Conservation (phyloP, 2,329 filamentous ascomycete species). For the Pezicula rhizophila region DNA sequence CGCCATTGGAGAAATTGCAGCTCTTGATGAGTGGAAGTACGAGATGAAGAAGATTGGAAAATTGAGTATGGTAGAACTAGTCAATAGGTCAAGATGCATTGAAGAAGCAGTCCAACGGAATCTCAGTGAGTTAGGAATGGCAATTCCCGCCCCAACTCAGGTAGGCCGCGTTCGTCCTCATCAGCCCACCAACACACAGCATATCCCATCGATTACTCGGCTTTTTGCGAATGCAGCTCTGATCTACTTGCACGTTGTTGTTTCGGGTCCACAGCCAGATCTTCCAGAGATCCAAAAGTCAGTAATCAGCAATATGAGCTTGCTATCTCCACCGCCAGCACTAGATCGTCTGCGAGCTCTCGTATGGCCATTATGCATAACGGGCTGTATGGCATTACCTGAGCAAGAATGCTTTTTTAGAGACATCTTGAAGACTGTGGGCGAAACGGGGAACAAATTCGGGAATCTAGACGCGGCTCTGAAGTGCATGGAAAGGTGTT, state of each 20-base stretch:
- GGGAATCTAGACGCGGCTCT: not conserved
- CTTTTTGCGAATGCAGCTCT: slow-evolving; percentile 2
- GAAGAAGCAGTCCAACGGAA: slow-evolving; percentile 12
- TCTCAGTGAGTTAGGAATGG: not conserved
- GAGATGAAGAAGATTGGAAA: slow-evolving; percentile 34
- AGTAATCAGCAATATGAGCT: not conserved
- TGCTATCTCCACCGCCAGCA: too few relatives aligned
- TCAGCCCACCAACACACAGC: not conserved
- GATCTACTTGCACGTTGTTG: slow-evolving; percentile 3
- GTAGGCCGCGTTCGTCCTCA: not conserved
- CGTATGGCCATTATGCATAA: not conserved
- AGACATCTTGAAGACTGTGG: not conserved
- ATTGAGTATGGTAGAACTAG: slow-evolving; percentile 37
- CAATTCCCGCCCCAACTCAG: not conserved
- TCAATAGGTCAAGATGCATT: slow-evolving; percentile 36
- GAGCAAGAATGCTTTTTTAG: not conserved
- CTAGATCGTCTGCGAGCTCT: not conserved
- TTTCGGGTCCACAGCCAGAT: slow-evolving; percentile 1
- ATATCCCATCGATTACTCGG: not conserved
- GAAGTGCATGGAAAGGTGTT: not conserved
- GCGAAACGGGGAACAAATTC: not conserved
- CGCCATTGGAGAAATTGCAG: slow-evolving; percentile 44
- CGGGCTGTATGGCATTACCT: not conserved
- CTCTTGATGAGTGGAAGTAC: slow-evolving; percentile 51
- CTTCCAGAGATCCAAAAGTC: slow-evolving; percentile 2